phyloP scores from a whole-genome alignment of 2,329 filamentous ascomycete genomes.

The Daldinia eschscholtzii region DNA sequence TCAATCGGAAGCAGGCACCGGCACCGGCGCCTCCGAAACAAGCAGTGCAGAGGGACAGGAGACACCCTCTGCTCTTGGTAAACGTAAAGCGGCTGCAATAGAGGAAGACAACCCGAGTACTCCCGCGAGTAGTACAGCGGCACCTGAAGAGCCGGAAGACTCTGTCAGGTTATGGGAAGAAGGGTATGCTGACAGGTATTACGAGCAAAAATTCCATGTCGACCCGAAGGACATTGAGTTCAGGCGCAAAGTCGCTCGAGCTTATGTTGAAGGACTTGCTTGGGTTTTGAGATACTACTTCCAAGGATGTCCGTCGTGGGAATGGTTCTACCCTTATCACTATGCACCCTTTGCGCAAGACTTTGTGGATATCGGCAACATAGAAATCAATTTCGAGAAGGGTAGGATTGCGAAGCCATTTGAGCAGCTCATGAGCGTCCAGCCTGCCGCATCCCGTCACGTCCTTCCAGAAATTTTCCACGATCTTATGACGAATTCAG shows the following conservation, averaged over 20 bases:
- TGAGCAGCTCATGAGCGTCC: slow-evolving; percentile 97
- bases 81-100: slow-evolving; percentile 81
- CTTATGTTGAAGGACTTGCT: slow-evolving; percentile 94
- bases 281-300: slow-evolving; percentile 99
- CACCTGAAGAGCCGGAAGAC: slow-evolving; percentile 76
- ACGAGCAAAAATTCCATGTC: slow-evolving; percentile 94
- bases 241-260: slow-evolving; percentile 85
- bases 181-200: slow-evolving; percentile 95
- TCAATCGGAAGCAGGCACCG: slow-evolving; percentile 45
- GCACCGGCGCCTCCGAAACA: slow-evolving; percentile 38
- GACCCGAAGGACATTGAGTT: slow-evolving; percentile 85
- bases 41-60: slow-evolving; percentile 52
- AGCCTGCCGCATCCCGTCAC: slow-evolving; percentile 92
- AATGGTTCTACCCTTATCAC: slow-evolving; percentile 99
- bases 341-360: slow-evolving; percentile 98
- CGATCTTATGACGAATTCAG: slow-evolving; percentile 85
- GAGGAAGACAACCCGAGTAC: slow-evolving; percentile 72
- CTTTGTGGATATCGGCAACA: slow-evolving; percentile 84
- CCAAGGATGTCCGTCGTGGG: slow-evolving; percentile 98
- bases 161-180: slow-evolving; percentile 94
- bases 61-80: slow-evolving; percentile 69
- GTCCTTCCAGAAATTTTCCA: slow-evolving; percentile 91
- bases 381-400: slow-evolving; percentile 85
- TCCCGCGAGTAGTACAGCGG: slow-evolving; percentile 68
- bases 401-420: slow-evolving; percentile 90